These are phyloP conservation scores for Xylaria sp. DNA, from an alignment of 2,329 filamentous ascomycete genomes.

Conservation along the genomic window DNA sequence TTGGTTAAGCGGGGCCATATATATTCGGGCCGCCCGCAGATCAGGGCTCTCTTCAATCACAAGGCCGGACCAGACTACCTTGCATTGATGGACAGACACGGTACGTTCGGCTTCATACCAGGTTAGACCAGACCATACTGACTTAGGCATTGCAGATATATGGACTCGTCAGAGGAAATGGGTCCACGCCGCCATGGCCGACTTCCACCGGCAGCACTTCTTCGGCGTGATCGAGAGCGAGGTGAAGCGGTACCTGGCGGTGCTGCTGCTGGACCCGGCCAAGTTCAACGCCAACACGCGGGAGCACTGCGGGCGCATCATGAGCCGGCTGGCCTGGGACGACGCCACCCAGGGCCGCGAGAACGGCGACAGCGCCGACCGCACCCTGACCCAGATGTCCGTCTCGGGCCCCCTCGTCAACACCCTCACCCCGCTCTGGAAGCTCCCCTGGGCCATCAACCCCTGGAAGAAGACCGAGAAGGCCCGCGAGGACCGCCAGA, in stretches of 20 bases:
- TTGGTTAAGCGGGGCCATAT: constrained; percentile 53
- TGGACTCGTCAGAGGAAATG: constrained; percentile 55
- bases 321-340: constrained; percentile 54
- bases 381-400: constrained; percentile 53
- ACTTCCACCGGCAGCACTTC: constrained; percentile 45
- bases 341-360: constrained; percentile 49
- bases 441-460: constrained; percentile 47
- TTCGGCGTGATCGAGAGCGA: constrained; percentile 53
- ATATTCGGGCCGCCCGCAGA: constrained; percentile 54
- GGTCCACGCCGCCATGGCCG: constrained; percentile 53
- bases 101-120: constrained; percentile 31
- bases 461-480: constrained; percentile 53
- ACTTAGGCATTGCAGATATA: constrained; percentile 38
- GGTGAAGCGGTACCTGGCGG: constrained; percentile 48
- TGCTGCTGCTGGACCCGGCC: constrained; percentile 49
- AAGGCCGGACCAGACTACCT: constrained; percentile 52
- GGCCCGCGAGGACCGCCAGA: constrained; percentile 46
- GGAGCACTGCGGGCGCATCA: constrained; percentile 54
- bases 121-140: not conserved
- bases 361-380: constrained; percentile 51
- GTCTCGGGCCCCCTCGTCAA: constrained; percentile 56
- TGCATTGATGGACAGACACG: constrained; percentile 54
- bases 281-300: constrained; percentile 50
- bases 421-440: constrained; percentile 52
- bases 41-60: constrained; percentile 51